Evolutionary conservation across 2,329 filamentous ascomycete species (phyloP).

Genomic region (Westerdykella ornata): DNA sequence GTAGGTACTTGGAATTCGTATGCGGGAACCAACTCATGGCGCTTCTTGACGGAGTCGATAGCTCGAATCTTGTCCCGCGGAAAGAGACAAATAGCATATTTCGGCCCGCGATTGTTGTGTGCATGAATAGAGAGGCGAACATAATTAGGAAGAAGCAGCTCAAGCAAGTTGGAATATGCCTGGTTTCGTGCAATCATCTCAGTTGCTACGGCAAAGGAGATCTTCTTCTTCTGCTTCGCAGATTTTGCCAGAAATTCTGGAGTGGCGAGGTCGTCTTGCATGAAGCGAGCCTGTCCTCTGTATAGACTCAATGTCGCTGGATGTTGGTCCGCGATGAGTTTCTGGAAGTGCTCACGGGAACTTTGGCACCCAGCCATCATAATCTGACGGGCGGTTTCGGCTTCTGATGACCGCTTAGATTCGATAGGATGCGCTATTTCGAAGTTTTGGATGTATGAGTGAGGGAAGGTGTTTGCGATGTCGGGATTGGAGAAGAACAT

Average conservation of each 20-base stretch:
- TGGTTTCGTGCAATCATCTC: slow-evolving; percentile 42
- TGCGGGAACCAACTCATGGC: slow-evolving; percentile 18
- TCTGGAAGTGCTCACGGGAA: neutral
- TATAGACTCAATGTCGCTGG: slow-evolving; percentile 17
- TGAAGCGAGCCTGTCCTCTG: slow-evolving; percentile 34
- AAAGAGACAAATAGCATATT: slow-evolving; percentile 40
- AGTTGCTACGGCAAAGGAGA: slow-evolving; percentile 28
- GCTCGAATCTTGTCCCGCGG: slow-evolving; percentile 27
- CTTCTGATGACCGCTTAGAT: slow-evolving; percentile 4
- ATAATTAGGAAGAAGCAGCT: slow-evolving; percentile 42
- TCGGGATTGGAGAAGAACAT: slow-evolving; percentile 6
- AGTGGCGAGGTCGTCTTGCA: slow-evolving; percentile 33
- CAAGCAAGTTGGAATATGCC: slow-evolving; percentile 45
- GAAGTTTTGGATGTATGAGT: neutral
- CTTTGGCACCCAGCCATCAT: neutral
- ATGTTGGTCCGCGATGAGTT: neutral
- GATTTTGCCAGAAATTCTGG: slow-evolving; percentile 20
- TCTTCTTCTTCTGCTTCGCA: slow-evolving; percentile 33
- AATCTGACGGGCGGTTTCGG: neutral
- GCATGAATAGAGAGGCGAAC: slow-evolving; percentile 47
- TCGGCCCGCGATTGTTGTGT: slow-evolving; percentile 40
- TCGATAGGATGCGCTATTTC: slow-evolving; percentile 7
- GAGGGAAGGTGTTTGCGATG: slow-evolving; percentile 1
- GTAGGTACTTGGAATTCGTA: slow-evolving; percentile 37
- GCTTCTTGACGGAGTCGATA: slow-evolving; percentile 29